A percentile compares a stretch with the other conserved stretches of the same genome.
Evolutionary conservation across 1,284 basidiomycete genomes (phyloP).

Genomic region (Tilletia setariae): DNA sequence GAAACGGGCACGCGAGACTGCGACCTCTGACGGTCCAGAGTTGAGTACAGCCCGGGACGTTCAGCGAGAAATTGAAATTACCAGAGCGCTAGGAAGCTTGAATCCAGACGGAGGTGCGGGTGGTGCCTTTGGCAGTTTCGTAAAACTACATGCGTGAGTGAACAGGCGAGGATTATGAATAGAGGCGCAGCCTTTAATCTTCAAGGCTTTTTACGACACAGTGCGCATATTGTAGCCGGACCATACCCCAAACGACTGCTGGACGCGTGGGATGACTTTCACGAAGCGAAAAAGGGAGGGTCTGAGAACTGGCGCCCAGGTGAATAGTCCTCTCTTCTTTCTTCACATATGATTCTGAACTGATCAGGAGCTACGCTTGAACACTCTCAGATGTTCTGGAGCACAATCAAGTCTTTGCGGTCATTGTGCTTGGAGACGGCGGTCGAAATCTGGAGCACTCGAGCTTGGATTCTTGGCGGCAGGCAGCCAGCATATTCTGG

Average conservation of each 20-base stretch:
- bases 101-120: slow-evolving; percentile 55
- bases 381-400: neutral
- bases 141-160: slow-evolving; percentile 66
- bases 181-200: no score
- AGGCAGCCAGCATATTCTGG: slow-evolving; percentile 85
- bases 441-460: slow-evolving; percentile 84
- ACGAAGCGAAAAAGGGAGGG: slow-evolving; percentile 61
- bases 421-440: slow-evolving; percentile 83
- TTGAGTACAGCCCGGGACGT: slow-evolving; percentile 61
- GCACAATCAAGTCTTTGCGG: slow-evolving; percentile 68
- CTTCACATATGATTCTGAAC: neutral
- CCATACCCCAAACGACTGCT: slow-evolving; percentile 75
- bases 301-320: slow-evolving; percentile 83
- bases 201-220: slow-evolving; percentile 23
- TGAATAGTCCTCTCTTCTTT: slow-evolving; percentile 48
- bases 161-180: neutral
- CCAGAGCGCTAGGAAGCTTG: slow-evolving; percentile 69
- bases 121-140: slow-evolving; percentile 62
- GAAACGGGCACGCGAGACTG: slow-evolving; percentile 49
- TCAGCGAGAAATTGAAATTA: slow-evolving; percentile 80
- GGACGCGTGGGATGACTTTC: slow-evolving; percentile 80
- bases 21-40: slow-evolving; percentile 20
- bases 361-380: neutral
- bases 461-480: slow-evolving; percentile 73
- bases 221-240: slow-evolving; percentile 78